Base-by-base conservation (phyloP, 148 eudicot genomes). In the Talinum fruticosum region DNA sequence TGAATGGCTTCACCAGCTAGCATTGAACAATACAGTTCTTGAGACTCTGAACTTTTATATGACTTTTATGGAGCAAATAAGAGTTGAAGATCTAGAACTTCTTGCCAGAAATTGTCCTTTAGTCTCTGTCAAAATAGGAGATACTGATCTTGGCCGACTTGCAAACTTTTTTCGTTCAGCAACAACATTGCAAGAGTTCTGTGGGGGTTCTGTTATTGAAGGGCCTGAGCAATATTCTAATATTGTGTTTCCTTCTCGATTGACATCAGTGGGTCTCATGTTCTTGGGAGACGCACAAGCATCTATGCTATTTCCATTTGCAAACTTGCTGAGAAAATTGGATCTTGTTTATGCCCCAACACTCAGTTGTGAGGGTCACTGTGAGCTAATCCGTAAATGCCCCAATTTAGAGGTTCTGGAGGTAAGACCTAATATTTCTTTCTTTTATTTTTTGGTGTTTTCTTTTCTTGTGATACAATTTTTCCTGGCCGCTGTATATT, bases 341-440 rank as follows among this genome's bases (percentile, higher is more conserved):
- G 98, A 96, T 80, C 97, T 96, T 45, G 85, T 93, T 10, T 93
- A 89, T 75, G 91, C 97, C n/a, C n/a, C n/a, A 28, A 54, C 88
- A 18, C 98, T 96, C 54, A 87, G 80, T 78, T 81, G 90, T 26
- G 99, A 88, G 51, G 98, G 88, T 67, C 93, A 88, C 51, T 89
- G 91, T 83, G 85, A 74, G 35, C 83, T 96, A 54, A 80, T 96
- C 36, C 88, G 89, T n/a, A 83, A 76, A 78, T 96, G 99, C 82
- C 96, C 88, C 35, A 96, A 91, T 82, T 83, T 96, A 78, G 99
- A 96, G 87, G 87, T 93, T 82, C 88, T 96, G 68, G 98, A 93
- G 98, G 99, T 96, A 89, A 72, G 77, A 6, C 71, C 59, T 68
- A 47, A 36, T 62, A 62, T 68, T 59, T n/a, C 8, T 16, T 67